Percentiles rank a stretch among this genome's conserved stretches.
Evolutionary conservation across 805 yeast genomes (phyloP).

Genomic region (Diddensiella santjacobensis): DNA sequence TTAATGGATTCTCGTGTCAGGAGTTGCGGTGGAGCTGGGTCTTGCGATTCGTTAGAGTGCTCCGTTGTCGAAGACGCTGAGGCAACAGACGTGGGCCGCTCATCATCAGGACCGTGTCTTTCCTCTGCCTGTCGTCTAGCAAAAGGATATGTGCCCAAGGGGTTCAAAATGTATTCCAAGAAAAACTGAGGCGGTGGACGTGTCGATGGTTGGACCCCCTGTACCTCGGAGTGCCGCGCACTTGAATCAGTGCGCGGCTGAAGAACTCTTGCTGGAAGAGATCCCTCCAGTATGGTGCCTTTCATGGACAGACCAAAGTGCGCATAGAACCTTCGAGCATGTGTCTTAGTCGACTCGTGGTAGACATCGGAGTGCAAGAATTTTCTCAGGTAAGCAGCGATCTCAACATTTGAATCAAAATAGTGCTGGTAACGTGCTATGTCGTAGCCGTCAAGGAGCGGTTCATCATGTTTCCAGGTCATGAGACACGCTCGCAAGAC

Average conservation of each 20-base stretch:
- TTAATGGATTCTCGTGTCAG: too few species aligned
- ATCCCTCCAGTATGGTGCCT: too few species aligned
- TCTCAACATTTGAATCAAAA: constrained; percentile 5
- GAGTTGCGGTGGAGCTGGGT: too few species aligned
- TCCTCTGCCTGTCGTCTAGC: constrained; percentile 15
- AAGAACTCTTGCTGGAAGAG: not conserved
- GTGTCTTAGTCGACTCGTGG: constrained; percentile 6
- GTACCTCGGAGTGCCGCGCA: not conserved
- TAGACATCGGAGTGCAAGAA: constrained; percentile 10
- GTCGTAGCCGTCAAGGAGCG: constrained; percentile 1
- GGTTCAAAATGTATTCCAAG: constrained; percentile 18
- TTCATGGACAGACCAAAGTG: too few species aligned
- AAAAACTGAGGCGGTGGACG: constrained; percentile 20
- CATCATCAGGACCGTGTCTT: constrained; percentile 15
- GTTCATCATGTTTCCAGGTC: constrained; percentile 8
- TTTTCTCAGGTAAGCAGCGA: constrained; percentile 3
- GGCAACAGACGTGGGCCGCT: too few species aligned
- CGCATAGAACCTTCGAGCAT: not conserved
- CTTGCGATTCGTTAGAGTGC: too few species aligned
- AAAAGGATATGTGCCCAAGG: constrained; percentile 19
- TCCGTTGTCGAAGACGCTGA: too few species aligned
- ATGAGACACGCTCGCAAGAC: constrained; percentile 9
- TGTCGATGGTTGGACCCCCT: too few species aligned
- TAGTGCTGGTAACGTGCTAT: not conserved
- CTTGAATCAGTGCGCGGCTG: not conserved